Base-by-base conservation (phyloP, 345 rosid species). In the Arabis hirsuta region DNA sequence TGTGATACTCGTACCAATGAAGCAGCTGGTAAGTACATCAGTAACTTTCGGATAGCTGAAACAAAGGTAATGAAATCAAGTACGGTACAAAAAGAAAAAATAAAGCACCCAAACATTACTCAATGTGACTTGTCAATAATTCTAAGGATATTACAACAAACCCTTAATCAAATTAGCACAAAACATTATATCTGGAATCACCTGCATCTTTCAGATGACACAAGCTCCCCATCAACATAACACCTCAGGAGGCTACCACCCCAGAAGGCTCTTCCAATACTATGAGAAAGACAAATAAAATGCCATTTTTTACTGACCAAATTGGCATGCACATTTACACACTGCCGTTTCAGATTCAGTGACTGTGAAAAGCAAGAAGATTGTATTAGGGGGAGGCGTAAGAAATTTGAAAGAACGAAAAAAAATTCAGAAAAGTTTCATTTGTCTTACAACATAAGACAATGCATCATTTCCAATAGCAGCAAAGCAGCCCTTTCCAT, bases 161-260 rank as follows among this genome's bases (percentile, higher is more conserved):
- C 54, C 66, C 22, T 55, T 45, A 38, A 32, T 12, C 26, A 64
- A 47, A 41, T 42, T 42, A 7, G 34, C 34, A 71, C 41, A 43
- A 27, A 52, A 55, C 27, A 29, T 4, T 11, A 20, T 29, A 69
- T 46, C 31, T 54, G 62, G 53, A 39, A 36, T 59, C 22, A 89
- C 98, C 98, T 94, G 98, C 98, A 94, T 94, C 86, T 89, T 79
- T 90, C 98, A 46, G 98, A 94, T 67, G 95, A 88, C 50, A 89
- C 87, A 73, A 89, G 91, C 67, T 79, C 83, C 54, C 97, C 96
- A 80, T 94, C 90, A 43, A 94, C 76, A 70, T 85, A 94, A 82
- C 95, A 94, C 81, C 86, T 84, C 79, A 94, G 71, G 65, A 85
- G 67, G 82, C 98, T 94, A 66, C 98, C 97, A 61, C 97, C 98